Evolutionary conservation across 495 filamentous ascomycete genomes (phyloP).

Genomic region (Xylaria bambusicola): DNA sequence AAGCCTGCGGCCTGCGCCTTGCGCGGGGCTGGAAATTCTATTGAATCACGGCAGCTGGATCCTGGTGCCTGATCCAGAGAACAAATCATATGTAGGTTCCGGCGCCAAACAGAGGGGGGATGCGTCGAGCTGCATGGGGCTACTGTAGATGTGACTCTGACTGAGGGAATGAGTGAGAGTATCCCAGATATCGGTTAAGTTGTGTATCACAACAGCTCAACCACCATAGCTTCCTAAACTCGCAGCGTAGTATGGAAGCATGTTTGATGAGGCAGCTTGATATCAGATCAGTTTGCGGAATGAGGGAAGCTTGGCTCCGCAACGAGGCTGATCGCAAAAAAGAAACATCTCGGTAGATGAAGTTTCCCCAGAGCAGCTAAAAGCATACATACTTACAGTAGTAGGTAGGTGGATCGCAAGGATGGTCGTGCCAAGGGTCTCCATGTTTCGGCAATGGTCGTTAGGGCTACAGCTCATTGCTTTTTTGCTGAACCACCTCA

Average conservation of each 20-base stretch:
- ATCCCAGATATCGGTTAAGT: neutral
- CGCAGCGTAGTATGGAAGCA: neutral
- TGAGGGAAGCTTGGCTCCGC: neutral
- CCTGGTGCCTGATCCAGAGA: slow-evolving; percentile 15
- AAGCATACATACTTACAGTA: too few relatives aligned
- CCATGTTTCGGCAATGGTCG: slow-evolving; percentile 12
- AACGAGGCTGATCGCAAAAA: slow-evolving; percentile 19
- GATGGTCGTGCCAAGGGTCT: neutral
- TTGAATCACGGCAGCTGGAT: slow-evolving; percentile 9
- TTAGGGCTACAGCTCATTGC: slow-evolving; percentile 16
- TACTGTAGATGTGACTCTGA: neutral
- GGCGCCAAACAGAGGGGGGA: slow-evolving; percentile 13
- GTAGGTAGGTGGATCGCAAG: neutral
- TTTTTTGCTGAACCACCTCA: slow-evolving; percentile 2
- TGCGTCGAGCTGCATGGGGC: slow-evolving; percentile 8
- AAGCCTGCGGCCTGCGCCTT: slow-evolving; percentile 3
- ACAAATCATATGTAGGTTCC: slow-evolving; percentile 5
- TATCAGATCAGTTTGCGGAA: slow-evolving; percentile 9
- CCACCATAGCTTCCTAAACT: neutral
- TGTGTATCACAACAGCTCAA: slow-evolving; percentile 11
- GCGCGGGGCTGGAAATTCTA: slow-evolving; percentile 5
- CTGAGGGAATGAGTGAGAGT: neutral
- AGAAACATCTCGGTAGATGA: neutral
- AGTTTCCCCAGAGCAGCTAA: neutral
- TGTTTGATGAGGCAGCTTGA: neutral